Evolutionary conservation across 164 flowering plant species (phyloP), one percentile per base, ranked within the genome.

Genomic region (Macadamia tetraphylla): DNA sequence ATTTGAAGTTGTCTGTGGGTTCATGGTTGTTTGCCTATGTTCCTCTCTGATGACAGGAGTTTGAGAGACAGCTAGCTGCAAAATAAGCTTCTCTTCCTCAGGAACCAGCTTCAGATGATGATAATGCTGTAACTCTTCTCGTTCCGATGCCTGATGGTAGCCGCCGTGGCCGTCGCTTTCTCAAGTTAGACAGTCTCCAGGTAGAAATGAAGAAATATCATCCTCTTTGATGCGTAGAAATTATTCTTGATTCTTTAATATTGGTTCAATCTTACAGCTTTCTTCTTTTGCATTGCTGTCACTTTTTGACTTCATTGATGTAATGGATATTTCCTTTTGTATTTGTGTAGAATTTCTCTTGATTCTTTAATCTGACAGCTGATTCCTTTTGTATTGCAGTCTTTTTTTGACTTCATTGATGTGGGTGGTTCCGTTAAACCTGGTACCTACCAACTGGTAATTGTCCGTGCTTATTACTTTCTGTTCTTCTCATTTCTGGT

Each of bases 121-220:
- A 88, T 61, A 86, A 84, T 83, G 89, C 89, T 53, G 83, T 94
- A 9, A 90, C 87, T 32, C 92, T 94, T 60, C 86, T 87, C 67
- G 88, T 92, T 60, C 76, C 88, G 62, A 94, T 92, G 99, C 97
- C 99, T 29, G 92, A 94, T 87, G 97, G 99, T 3, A 85, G 85
- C 72, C 86, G 99, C 1, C 88, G 79, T 66, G 97, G 99, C 17
- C 95, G 97, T 46, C 83, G 97, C 35, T 94, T 92, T 77, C 82
- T 85, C 29, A 94, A 86, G 73, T 80, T 91, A 56, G 90, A 90
- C 71, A 86, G 74, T 73, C 84, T 91, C 29, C 91, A 87, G 96
- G 97, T 91, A 77, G 53, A 60, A 44, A 49, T 70, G 66, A 46
- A 30, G 9, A 51, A 15, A 10, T 10, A 3, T 10, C 17, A 10